Base-by-base conservation (phyloP, 768 basidiomycete genomes). In the Tylopilus sp. region DNA sequence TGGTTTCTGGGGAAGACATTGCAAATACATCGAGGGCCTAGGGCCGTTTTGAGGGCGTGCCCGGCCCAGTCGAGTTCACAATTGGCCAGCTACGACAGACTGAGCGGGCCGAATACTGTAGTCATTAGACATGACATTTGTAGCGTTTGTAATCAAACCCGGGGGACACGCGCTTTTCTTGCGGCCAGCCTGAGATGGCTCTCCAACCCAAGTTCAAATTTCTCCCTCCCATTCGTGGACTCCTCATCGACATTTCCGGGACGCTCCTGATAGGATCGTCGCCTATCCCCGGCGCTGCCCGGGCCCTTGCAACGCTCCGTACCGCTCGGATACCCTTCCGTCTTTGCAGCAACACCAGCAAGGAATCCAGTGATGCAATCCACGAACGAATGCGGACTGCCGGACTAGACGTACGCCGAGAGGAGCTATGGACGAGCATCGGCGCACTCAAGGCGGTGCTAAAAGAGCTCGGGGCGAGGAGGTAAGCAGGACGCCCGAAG, bases 261-360 rank as follows among this genome's bases (percentile, higher is more conserved):
- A 89, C 83, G 1, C 67, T 89, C 6, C 79, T 86, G 44, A 66
- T 84, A 34, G 85, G 80, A 38, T 62, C 72, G 2, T 67, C 66
- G 0, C 73, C 85, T 0, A 85, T 77, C 0, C 72, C 75, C 0
- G 63, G 71, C 9, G 83, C 86, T 0, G 74, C 43, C 5, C 42
- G 54, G 8, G 63, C 67, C 3, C 57, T 68, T 14, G 34, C 49
- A 1, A 46, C 66, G 16, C 65, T 80, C 17, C 65, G 71, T 3
- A 54, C 53, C 2, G 64, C 71, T 17, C 51, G 54, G 3, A 58
- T 79, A 9, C 76, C 78, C 9, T 74, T 84, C 67, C 72, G 80
- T 25, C 71, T 80, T 52, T 87, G 87, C 63, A 86, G 83, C 45
- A 89, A 89, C 63, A 82, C 83, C 0, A 85, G 83, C 63, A 84